phyloP scores from a whole-genome alignment of 1,284 basidiomycete species.

The Cryptococcus sp. region DNA sequence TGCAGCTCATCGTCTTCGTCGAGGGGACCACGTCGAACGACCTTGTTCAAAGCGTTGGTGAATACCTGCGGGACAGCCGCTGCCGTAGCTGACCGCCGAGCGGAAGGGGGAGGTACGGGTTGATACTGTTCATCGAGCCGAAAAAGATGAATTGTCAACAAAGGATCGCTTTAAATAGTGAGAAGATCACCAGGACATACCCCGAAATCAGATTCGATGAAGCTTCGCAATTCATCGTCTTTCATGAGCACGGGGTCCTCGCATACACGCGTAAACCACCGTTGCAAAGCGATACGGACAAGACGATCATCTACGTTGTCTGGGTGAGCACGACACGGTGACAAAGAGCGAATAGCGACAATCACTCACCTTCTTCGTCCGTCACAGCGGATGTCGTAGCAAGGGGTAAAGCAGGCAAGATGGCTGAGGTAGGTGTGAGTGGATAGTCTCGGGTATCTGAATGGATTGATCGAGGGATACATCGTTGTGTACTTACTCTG shows the following conservation, averaged over 20 bases:
- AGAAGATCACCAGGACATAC: constrained; percentile 41
- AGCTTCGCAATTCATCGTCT: constrained; percentile 87
- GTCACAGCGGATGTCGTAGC: constrained; percentile 90
- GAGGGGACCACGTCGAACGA: constrained; percentile 48
- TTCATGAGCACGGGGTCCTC: constrained; percentile 80
- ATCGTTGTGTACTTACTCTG: constrained; percentile 58
- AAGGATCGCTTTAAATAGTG: no score
- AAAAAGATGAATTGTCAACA: constrained; percentile 58
- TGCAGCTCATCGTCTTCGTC: constrained; percentile 67
- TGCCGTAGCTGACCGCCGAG: constrained; percentile 61
- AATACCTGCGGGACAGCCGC: constrained; percentile 53
- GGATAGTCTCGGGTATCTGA: not conserved
- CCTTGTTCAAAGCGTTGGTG: constrained; percentile 49
- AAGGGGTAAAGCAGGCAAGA: constrained; percentile 84
- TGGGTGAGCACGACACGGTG: not conserved
- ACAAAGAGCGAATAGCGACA: not conserved
- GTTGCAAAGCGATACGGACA: constrained; percentile 85
- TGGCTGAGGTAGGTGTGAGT: constrained; percentile 54
- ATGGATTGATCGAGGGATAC: no score
- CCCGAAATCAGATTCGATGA: constrained; percentile 94
- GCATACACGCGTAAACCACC: constrained; percentile 86
- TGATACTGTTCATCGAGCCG: constrained; percentile 29
- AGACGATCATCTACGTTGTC: constrained; percentile 69
- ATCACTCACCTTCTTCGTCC: constrained; percentile 73
- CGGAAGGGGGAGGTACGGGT: constrained; percentile 61